Conservation (phyloP, 1,139 yeast genomes). For the Candida freyschussii region DNA sequence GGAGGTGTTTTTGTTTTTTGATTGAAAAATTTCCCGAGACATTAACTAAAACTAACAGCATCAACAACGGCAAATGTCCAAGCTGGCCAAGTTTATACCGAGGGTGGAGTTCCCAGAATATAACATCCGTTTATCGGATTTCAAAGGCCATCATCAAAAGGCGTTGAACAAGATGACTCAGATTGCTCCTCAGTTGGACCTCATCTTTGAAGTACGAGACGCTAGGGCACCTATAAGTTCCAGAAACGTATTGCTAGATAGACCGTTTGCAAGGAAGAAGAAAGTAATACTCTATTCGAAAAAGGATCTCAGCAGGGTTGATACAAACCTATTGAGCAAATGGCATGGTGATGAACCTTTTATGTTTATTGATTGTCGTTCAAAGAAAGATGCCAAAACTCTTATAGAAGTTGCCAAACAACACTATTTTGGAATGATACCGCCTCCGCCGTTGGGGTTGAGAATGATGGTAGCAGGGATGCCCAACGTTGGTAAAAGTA, state of each 20-base stretch:
- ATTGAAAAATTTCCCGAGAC: slow-evolving; percentile 6
- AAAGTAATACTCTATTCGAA: slow-evolving; percentile 67
- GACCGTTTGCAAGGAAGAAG: slow-evolving; percentile 54
- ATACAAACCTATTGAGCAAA: slow-evolving; percentile 32
- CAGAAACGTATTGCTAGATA: slow-evolving; percentile 74
- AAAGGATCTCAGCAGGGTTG: slow-evolving; percentile 40
- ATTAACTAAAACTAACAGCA: background rate
- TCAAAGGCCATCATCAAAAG: slow-evolving; percentile 86
- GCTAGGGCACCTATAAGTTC: slow-evolving; percentile 86
- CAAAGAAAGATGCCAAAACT: slow-evolving; percentile 43
- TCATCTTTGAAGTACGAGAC: slow-evolving; percentile 81
- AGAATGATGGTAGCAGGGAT: slow-evolving; percentile 79
- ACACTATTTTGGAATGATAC: slow-evolving; percentile 40
- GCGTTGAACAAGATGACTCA: slow-evolving; percentile 69
- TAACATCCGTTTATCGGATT: slow-evolving; percentile 66
- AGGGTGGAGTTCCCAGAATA: slow-evolving; percentile 57
- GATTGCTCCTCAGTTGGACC: slow-evolving; percentile 74
- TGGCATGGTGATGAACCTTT: slow-evolving; percentile 60
- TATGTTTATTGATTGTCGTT: slow-evolving; percentile 58
- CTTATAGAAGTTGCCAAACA: slow-evolving; percentile 47
- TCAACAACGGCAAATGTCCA: slow-evolving; percentile 28
- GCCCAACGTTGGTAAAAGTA: slow-evolving; percentile 99
- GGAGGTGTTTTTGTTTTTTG: background rate
- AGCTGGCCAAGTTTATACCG: slow-evolving; percentile 34
- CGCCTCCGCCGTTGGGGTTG: slow-evolving; percentile 71